Evolutionary conservation across 495 filamentous ascomycete genomes (phyloP), one percentile per base, ranked within the genome.

Genomic region (Lepraria neglecta): DNA sequence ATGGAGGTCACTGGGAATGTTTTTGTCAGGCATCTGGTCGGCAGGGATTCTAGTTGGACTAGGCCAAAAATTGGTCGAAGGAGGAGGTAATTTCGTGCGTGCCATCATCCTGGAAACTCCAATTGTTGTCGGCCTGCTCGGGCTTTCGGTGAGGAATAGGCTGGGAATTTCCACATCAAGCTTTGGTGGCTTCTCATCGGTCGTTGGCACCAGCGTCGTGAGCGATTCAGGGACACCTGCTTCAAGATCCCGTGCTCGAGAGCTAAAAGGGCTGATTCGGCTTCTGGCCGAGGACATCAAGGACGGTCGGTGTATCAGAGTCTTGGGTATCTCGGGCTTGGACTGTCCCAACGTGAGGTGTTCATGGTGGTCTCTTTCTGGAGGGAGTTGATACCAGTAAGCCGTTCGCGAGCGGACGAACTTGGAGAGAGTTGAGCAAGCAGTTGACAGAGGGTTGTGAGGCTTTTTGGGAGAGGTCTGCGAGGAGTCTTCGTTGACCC

Each of bases 281-380:
- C 43, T 21, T 56, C 59, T 43, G 31, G 35, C 38, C 17, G 59
- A 61, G 45, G 59, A 61, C n/a, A 61, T 47, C 12, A 61, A 17
- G 2, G 59, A 61, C 17, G 59, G 55, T 40, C 51, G 51, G 33
- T n/a, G 40, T 50, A 51, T 61, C 4, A 9, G n/a, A 12, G 55
- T 47, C 24, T 61, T 61, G 6, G 59, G 59, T 11, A 51, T 56
- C 52, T 61, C 59, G 11, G 40, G 51, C 4, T 48, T 31, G 15
- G 59, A n/a, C 42, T 30, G 44, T 27, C 33, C 31, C 30, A 14
- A 38, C 21, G 33, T 7, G n/a, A 31, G 17, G 6, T 38, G 51
- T 21, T 31, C 51, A 38, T 10, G 31, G 31, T 11, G 51, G 17
- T 14, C 17, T 3, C 1, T 45, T 19, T 5, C 15, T 53, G 14